A percentile compares a stretch with the other conserved stretches of the same genome.
phyloP scores from a whole-genome alignment of 345 rosid species.

The Trapa bicornis region DNA sequence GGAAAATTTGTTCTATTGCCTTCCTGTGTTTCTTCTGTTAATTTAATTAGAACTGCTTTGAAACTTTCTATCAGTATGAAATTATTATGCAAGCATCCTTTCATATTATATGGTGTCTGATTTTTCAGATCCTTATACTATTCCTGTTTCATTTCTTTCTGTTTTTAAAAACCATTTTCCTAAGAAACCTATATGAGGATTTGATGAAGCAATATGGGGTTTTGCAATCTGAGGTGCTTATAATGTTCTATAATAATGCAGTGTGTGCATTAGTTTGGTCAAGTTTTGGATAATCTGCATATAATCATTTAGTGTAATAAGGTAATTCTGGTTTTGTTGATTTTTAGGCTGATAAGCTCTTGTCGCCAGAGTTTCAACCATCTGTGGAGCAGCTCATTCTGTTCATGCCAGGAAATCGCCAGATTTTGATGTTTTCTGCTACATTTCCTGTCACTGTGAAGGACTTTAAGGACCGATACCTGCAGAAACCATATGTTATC shows the following conservation, averaged over 20 bases:
- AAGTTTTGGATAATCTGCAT: slow-evolving; percentile 18
- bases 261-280: background rate
- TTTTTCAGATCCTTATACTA: background rate
- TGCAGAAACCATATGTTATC: slow-evolving; percentile 72
- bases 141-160: background rate
- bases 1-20: too few relatives aligned
- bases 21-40: too few relatives aligned
- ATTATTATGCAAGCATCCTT: too few relatives aligned
- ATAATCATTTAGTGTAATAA: background rate
- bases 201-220: background rate
- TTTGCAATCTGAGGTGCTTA: background rate
- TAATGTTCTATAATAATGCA: background rate
- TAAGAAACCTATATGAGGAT: background rate
- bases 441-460: slow-evolving; percentile 98
- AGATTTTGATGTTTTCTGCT: slow-evolving; percentile 93
- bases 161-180: background rate
- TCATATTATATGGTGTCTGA: too few relatives aligned
- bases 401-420: slow-evolving; percentile 77
- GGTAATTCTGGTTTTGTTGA: slow-evolving; percentile 6
- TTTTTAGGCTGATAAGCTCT: slow-evolving; percentile 91
- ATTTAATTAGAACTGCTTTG: too few relatives aligned
- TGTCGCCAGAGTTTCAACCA: slow-evolving; percentile 97
- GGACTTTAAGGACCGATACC: slow-evolving; percentile 88
- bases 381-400: slow-evolving; percentile 87
- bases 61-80: too few relatives aligned